These are phyloP conservation scores for Logfia minima DNA, from an alignment of 129 eudicot genomes.

Conservation along the genomic window DNA sequence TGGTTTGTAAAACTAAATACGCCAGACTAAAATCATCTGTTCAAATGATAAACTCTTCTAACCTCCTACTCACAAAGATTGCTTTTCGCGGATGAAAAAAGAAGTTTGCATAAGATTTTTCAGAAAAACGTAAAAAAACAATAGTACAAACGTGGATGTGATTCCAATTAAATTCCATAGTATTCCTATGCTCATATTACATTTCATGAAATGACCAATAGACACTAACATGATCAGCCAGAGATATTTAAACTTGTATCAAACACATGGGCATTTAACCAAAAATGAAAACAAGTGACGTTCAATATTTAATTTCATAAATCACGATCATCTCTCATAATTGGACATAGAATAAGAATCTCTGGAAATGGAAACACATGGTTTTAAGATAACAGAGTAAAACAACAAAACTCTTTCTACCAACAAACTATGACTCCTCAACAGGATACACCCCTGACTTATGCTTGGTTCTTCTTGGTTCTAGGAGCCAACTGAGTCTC, in stretches of 20 bases:
- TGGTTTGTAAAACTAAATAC: no score
- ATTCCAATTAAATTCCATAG: no score
- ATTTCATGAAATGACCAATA: no score
- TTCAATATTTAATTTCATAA: conserved; percentile 6
- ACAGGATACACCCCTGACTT: conserved; percentile 11
- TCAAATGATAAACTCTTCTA: no score
- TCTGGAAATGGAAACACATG: conserved; percentile 23
- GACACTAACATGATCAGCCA: background rate
- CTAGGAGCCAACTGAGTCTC: conserved; percentile 56
- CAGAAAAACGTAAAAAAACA: no score
- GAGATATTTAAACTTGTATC: background rate
- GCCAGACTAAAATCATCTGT: no score
- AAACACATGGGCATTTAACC: background rate
- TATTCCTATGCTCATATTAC: no score
- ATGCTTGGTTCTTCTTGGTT: conserved; percentile 46
- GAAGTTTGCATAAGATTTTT: no score
- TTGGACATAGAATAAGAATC: conserved; percentile 18
- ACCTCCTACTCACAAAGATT: no score
- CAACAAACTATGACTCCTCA: conserved; percentile 25
- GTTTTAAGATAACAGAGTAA: conserved; percentile 11
- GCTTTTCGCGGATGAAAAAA: no score
- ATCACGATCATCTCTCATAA: conserved; percentile 28
- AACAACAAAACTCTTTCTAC: conserved; percentile 31
- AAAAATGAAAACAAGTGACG: background rate
- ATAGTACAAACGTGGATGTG: no score